Conservation (phyloP, 495 filamentous ascomycete genomes). For the Diplogelasinospora grovesii region DNA sequence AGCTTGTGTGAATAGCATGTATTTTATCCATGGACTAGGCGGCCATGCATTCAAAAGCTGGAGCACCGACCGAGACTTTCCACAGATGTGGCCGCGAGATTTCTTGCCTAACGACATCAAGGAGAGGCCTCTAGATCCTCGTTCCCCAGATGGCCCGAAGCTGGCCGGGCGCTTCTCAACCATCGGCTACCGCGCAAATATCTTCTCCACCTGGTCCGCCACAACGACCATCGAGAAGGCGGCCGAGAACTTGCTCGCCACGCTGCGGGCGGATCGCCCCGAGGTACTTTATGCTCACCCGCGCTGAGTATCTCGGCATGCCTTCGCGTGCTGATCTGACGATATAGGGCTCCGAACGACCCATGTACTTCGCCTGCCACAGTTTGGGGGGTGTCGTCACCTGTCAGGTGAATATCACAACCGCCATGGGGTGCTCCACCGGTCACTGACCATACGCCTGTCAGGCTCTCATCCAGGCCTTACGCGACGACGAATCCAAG, state of each 20-base stretch:
- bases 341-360: slow-evolving; percentile 5
- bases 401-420: slow-evolving; percentile 6
- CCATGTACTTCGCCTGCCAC: slow-evolving; percentile 15
- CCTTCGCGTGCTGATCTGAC: background rate
- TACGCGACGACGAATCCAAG: background rate
- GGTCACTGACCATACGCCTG: background rate
- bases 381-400: slow-evolving; percentile 12
- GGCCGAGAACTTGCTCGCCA: slow-evolving; percentile 9
- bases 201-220: slow-evolving; percentile 1
- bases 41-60: slow-evolving; percentile 14
- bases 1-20: slow-evolving; percentile 2
- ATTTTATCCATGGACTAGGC: slow-evolving; percentile 15
- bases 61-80: slow-evolving; percentile 8
- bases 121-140: slow-evolving; percentile 5
- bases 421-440: background rate
- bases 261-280: slow-evolving; percentile 4
- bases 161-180: slow-evolving; percentile 9
- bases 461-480: slow-evolving; percentile 10
- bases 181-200: slow-evolving; percentile 8
- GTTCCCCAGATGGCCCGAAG: background rate
- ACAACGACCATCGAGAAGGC: slow-evolving; percentile 10
- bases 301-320: background rate
- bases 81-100: slow-evolving; percentile 12
- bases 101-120: slow-evolving; percentile 8
- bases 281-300: slow-evolving; percentile 2